phyloP scores from a whole-genome alignment of 805 yeast species.

The Sugiyamaella valdiviana region DNA sequence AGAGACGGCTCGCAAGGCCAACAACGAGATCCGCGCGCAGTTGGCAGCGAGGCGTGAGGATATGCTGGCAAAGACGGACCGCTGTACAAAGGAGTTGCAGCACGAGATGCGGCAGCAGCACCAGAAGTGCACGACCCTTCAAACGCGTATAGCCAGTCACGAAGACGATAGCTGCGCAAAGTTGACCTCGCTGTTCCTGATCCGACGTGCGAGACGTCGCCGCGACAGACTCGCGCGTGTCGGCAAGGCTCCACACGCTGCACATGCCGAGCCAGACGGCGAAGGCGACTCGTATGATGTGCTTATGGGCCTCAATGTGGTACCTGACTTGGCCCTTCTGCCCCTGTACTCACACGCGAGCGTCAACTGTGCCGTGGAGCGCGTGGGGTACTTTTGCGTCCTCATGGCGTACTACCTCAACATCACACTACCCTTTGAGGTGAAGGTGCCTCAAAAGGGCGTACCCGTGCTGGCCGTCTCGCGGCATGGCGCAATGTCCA shows the following conservation, averaged over 20 bases:
- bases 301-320: constrained; percentile 27
- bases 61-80: not conserved
- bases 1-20: not conserved
- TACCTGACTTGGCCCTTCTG: constrained; percentile 29
- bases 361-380: constrained; percentile 30
- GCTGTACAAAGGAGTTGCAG: not conserved
- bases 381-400: constrained; percentile 27
- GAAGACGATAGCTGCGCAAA: not conserved
- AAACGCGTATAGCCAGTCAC: not conserved
- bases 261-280: not conserved
- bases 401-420: constrained; percentile 31
- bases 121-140: not conserved
- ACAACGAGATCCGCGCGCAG: not conserved
- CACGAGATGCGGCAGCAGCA: not conserved
- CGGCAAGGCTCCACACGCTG: not conserved
- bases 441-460: constrained; percentile 25
- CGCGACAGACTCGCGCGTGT: not conserved
- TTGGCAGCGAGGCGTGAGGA: not conserved
- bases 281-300: constrained; percentile 19
- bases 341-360: constrained; percentile 27
- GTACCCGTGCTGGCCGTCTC: constrained; percentile 23
- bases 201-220: not conserved
- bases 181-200: not conserved
- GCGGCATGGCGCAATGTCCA: constrained; percentile 8
- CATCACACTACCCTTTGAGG: constrained; percentile 27